Evolutionary conservation across 1,284 basidiomycete species (phyloP).

Genomic region (Athelia sp.): DNA sequence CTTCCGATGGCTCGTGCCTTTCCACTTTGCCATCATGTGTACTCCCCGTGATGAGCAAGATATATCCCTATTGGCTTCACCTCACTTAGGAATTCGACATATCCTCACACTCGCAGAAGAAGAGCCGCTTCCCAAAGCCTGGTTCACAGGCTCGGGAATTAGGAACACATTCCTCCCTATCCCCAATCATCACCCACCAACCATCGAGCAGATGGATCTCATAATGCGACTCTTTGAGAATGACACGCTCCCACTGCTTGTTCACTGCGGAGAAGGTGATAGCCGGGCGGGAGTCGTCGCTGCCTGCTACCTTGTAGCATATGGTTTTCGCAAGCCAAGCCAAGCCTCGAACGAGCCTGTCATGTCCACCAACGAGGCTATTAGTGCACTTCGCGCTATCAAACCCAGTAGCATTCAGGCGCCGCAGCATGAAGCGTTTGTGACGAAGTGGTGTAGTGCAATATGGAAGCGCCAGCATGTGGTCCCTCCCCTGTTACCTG

Average conservation of each 20-base stretch:
- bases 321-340: constrained; percentile 40
- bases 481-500: constrained; percentile 40
- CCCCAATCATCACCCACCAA: constrained; percentile 47
- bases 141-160: constrained; percentile 41
- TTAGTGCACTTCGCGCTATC: constrained; percentile 38
- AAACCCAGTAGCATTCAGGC: constrained; percentile 56
- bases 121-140: constrained; percentile 38
- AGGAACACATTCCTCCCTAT: constrained; percentile 55
- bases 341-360: constrained; percentile 36
- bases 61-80: constrained; percentile 39
- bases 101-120: constrained; percentile 58
- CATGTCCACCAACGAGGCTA: constrained; percentile 44
- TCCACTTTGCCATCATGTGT: constrained; percentile 54
- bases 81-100: constrained; percentile 47
- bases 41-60: constrained; percentile 49
- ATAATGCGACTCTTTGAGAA: constrained; percentile 43
- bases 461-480: constrained; percentile 54
- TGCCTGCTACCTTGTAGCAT: constrained; percentile 55
- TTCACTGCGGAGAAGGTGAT: constrained; percentile 62
- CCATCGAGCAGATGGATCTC: constrained; percentile 56
- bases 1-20: constrained; percentile 59
- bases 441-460: constrained; percentile 49
- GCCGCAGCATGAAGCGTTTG: constrained; percentile 47
- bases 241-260: constrained; percentile 41
- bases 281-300: constrained; percentile 59